phyloP scores from a whole-genome alignment of 2,329 filamentous ascomycete species.

The Calonectria pauciramosa region DNA sequence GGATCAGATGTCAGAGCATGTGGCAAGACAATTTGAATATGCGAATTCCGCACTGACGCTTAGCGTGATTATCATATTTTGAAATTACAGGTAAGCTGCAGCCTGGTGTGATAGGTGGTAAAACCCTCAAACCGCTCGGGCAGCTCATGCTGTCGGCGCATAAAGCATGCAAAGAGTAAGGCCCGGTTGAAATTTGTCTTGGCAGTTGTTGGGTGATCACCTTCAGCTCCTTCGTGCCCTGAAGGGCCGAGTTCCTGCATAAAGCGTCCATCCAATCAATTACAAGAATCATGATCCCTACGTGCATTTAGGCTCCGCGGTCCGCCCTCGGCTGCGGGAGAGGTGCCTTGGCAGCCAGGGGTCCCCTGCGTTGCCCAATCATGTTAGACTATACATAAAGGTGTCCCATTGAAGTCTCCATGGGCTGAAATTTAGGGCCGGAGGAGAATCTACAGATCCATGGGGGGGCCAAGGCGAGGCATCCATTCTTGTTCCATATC shows the following conservation, averaged over 20 bases:
- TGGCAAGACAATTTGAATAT: not conserved
- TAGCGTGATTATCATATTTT: not conserved
- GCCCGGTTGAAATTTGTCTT: not conserved
- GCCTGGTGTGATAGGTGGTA: not conserved
- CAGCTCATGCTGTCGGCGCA: not conserved
- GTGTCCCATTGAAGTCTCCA: not conserved
- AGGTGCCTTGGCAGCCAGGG: not conserved
- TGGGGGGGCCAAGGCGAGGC: not conserved
- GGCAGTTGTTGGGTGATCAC: not conserved
- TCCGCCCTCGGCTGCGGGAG: not conserved
- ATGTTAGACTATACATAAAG: not conserved
- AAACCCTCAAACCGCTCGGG: not conserved
- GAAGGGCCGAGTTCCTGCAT: not conserved
- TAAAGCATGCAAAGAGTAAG: not conserved
- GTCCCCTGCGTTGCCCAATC: not conserved
- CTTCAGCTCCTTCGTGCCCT: not conserved
- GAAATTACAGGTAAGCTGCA: not conserved
- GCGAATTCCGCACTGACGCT: not conserved
- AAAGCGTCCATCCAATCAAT: not conserved
- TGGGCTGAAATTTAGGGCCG: not conserved
- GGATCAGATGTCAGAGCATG: not conserved
- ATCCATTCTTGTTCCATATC: not conserved
- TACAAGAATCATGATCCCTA: not conserved
- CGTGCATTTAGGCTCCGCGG: not conserved
- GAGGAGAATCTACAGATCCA: not conserved